These are phyloP conservation scores for Candida ulmi DNA, from an alignment of 805 yeast species.

Conservation along the genomic window DNA sequence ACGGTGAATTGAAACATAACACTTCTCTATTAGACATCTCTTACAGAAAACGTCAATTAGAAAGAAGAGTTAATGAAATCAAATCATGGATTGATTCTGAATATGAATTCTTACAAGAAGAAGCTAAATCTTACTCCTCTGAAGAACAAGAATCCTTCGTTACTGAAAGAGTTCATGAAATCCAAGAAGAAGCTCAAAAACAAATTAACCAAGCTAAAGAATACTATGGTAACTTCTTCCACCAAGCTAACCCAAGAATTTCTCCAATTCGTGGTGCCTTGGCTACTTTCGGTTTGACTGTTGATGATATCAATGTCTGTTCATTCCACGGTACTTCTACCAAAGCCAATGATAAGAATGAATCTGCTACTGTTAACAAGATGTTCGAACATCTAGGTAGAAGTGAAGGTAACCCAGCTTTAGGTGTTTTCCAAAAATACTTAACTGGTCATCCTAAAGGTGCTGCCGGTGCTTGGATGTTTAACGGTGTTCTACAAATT, in stretches of 20 bases:
- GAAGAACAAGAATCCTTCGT: constrained; percentile 55
- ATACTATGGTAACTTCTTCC: constrained; percentile 95
- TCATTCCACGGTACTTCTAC: constrained; percentile 99
- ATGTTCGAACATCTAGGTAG: constrained; percentile 97
- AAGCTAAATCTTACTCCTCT: constrained; percentile 48
- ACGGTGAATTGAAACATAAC: constrained; percentile 71
- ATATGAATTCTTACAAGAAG: constrained; percentile 61
- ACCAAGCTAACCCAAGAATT: constrained; percentile 84
- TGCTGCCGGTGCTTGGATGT: constrained; percentile 99
- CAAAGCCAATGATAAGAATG: constrained; percentile 97
- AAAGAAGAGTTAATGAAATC: constrained; percentile 70
- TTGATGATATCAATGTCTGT: constrained; percentile 94
- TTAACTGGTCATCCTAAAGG: constrained; percentile 99
- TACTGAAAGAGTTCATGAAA: constrained; percentile 81
- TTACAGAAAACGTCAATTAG: constrained; percentile 90
- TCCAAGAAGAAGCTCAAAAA: constrained; percentile 74
- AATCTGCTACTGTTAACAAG: constrained; percentile 80
- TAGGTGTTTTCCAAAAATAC: constrained; percentile 98
- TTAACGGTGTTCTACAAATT: constrained; percentile 95
- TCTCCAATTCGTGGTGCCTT: constrained; percentile 96
- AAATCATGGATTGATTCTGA: constrained; percentile 83
- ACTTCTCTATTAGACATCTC: constrained; percentile 80
- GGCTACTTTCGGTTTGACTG: constrained; percentile 86
- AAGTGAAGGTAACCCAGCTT: constrained; percentile 94
- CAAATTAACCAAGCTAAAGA: constrained; percentile 86